Evolutionary conservation across 2,329 filamentous ascomycete species (phyloP), one percentile per base, ranked within the genome.

Genomic region (Epichloe sylvatica): DNA sequence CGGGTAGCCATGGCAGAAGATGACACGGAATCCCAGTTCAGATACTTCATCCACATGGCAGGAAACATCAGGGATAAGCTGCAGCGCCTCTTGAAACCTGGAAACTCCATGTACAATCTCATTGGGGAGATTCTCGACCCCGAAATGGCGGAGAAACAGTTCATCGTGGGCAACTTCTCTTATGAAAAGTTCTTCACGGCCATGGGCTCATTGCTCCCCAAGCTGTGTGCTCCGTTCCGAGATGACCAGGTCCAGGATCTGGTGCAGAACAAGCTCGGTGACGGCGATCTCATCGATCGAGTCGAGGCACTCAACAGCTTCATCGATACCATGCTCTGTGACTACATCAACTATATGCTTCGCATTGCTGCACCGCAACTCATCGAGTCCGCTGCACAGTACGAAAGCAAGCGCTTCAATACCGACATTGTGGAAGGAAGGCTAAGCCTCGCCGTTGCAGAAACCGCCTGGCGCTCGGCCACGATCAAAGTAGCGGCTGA

Each of bases 311-410:
- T 92, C 2, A 77, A 88, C 49, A 77, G 80, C 33, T 84, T 87
- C 56, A 84, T 90, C 50, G 84, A 92, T 58, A 70, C 84, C 36
- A 82, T 91, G 68, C 78, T 85, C 23, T 80, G 87, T 51, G 86
- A 92, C 59, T 89, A 90, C 59, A 83, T 85, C 52, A 92, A 92
- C 62, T 91, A 87, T 60, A 73, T 90, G 57, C 70, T 92, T 46
- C 80, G 81, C 63, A 76, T 83, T 30, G 81, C 81, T 0, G 83
- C 83, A 2, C 84, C 84, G 0, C 78, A 78, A 5, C 73, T 92
- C 47, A 78, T 88, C 49, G 77, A 83, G 54, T 81, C 86, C 54
- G 80, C 84, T 2, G 70, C 80, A 1, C 74, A 80, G 15, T 91
- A 91, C 62, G 86, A 92, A 60, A 75, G 80, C n/a, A 81, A 81